A percentile compares a stretch with the other conserved stretches of the same genome.
These are phyloP conservation scores for Cryptococcus deneoformans DNA, from an alignment of 1,284 basidiomycete species.

Conservation along the genomic window DNA sequence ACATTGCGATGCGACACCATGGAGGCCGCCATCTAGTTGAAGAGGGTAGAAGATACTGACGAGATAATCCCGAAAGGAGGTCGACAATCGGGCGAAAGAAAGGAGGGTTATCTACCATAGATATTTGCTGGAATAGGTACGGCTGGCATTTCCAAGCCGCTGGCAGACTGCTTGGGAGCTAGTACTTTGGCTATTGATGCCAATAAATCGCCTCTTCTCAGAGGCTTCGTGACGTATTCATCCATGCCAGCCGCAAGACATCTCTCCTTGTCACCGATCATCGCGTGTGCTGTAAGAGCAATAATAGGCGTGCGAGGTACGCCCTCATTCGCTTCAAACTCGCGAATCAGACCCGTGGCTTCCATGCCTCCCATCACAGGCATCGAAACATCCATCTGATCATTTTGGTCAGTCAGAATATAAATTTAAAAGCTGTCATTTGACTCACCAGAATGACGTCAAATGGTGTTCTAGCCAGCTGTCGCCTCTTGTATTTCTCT, in stretches of 20 bases:
- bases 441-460: slow-evolving; percentile 75
- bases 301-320: slow-evolving; percentile 85
- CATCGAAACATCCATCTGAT: slow-evolving; percentile 97
- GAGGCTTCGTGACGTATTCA: slow-evolving; percentile 54
- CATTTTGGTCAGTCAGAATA: neutral
- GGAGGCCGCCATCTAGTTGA: no score
- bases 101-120: neutral
- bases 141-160: neutral
- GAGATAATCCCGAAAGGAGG: no score
- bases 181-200: slow-evolving; percentile 48
- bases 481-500: slow-evolving; percentile 44
- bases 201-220: slow-evolving; percentile 46
- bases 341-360: slow-evolving; percentile 54
- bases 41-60: no score
- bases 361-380: slow-evolving; percentile 69
- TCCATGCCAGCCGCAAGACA: slow-evolving; percentile 80
- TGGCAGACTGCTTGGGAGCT: slow-evolving; percentile 1
- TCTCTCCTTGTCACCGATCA: slow-evolving; percentile 93
- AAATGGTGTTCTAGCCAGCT: slow-evolving; percentile 59
- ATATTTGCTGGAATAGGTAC: neutral
- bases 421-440: slow-evolving; percentile 14
- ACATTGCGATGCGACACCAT: no score
- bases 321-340: slow-evolving; percentile 72
- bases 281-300: slow-evolving; percentile 72
- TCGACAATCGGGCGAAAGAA: no score